Conservation (phyloP, 2,329 filamentous ascomycete species). For the Nemania abortiva region DNA sequence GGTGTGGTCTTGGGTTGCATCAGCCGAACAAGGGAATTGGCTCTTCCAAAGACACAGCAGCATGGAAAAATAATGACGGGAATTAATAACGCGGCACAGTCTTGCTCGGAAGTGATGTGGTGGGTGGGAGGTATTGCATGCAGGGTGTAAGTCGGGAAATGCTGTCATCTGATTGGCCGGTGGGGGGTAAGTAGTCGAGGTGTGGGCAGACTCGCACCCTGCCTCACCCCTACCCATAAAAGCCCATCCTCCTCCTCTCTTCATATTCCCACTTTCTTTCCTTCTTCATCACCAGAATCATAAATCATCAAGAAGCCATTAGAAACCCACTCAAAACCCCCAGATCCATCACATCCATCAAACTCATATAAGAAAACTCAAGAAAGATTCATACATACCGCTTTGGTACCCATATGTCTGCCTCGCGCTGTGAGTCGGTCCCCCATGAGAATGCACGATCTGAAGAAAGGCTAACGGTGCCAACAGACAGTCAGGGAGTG, state of each 20-base stretch:
- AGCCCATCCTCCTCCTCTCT: constrained; percentile 42
- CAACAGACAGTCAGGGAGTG: constrained; percentile 27
- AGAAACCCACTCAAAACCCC: constrained; percentile 23
- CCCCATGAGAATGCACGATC: constrained; percentile 19
- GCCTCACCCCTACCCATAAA: constrained; percentile 48
- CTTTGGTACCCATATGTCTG: constrained; percentile 27
- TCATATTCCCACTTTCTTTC: constrained; percentile 39
- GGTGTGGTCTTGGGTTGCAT: constrained; percentile 17
- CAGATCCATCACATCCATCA: constrained; percentile 25
- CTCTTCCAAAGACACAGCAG: constrained; percentile 13
- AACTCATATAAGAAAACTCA: constrained; percentile 34
- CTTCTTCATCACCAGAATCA: constrained; percentile 36
- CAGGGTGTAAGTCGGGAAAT: constrained; percentile 37
- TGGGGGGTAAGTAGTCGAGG: constrained; percentile 32
- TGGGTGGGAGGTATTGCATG: constrained; percentile 37
- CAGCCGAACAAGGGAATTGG: constrained; percentile 13
- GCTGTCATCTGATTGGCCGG: constrained; percentile 44
- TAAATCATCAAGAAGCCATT: constrained; percentile 38
- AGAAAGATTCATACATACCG: constrained; percentile 35
- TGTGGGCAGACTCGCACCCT: constrained; percentile 40
- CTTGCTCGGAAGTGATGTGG: constrained; percentile 37
- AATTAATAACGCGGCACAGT: constrained; percentile 27
- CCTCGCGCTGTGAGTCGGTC: constrained; percentile 37
- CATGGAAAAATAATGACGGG: not conserved
- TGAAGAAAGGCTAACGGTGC: constrained; percentile 24